Evolutionary conservation across 352 stramenopile species (phyloP).

Genomic region (Phytophthora chlamydospora): DNA sequence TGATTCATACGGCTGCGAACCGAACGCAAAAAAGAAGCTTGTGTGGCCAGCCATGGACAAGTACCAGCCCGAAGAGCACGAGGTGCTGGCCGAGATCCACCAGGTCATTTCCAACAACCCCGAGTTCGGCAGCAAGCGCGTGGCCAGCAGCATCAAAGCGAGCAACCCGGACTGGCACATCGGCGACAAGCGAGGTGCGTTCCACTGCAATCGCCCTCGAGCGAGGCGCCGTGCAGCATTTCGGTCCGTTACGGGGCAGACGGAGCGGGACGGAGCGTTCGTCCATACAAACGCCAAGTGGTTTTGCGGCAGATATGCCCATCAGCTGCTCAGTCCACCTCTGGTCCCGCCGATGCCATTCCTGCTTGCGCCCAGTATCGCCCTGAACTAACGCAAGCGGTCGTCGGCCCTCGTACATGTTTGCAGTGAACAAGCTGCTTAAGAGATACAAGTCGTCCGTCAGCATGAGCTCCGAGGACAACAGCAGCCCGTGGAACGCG

Average conservation of each 20-base stretch:
- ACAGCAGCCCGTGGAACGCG: slow-evolving; percentile 62
- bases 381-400: not conserved
- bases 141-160: slow-evolving; percentile 62
- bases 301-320: slow-evolving; percentile 16
- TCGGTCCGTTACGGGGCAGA: slow-evolving; percentile 4
- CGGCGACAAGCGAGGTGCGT: slow-evolving; percentile 73
- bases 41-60: slow-evolving; percentile 47
- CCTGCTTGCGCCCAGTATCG: slow-evolving; percentile 11
- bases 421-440: slow-evolving; percentile 71
- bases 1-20: slow-evolving; percentile 22
- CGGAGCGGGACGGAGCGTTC: slow-evolving; percentile 8
- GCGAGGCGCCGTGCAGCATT: no score
- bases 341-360: slow-evolving; percentile 10
- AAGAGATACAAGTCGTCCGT: slow-evolving; percentile 68
- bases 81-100: slow-evolving; percentile 66
- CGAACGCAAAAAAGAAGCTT: slow-evolving; percentile 21
- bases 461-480: slow-evolving; percentile 44
- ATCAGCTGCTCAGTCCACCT: not conserved
- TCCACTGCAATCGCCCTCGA: slow-evolving; percentile 4
- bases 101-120: slow-evolving; percentile 61
- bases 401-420: slow-evolving; percentile 25
- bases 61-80: slow-evolving; percentile 64
- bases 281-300: slow-evolving; percentile 26
- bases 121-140: slow-evolving; percentile 75
- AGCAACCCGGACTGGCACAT: slow-evolving; percentile 74